Evolutionary conservation across 805 yeast genomes (phyloP).

Genomic region (Wickerhamomyces sydowiorum): DNA sequence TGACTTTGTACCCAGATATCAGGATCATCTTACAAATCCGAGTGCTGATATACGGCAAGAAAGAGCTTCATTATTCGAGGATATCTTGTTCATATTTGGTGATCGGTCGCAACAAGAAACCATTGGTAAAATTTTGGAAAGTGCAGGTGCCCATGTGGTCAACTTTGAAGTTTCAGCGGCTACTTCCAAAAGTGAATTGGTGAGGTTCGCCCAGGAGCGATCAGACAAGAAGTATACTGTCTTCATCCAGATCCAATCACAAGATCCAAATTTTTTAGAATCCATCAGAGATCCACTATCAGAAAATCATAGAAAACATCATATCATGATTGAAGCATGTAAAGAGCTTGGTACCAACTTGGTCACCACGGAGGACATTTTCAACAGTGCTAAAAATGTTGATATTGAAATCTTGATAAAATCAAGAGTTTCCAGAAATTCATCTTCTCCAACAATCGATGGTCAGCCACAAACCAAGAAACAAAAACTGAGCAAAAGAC

Average conservation of each 20-base stretch:
- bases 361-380: conserved; percentile 23
- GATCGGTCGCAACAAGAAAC: conserved; percentile 16
- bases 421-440: conserved; percentile 6
- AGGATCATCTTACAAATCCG: conserved; percentile 9
- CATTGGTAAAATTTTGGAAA: conserved; percentile 18
- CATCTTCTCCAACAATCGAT: background rate
- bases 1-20: conserved; percentile 19
- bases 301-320: background rate
- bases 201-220: background rate
- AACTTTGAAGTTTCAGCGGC: background rate
- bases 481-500: conserved; percentile 4
- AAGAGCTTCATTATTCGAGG: conserved; percentile 20
- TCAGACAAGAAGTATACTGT: conserved; percentile 1
- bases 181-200: background rate
- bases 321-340: conserved; percentile 12
- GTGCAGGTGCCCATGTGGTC: conserved; percentile 19
- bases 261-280: conserved; percentile 3
- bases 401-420: conserved; percentile 9
- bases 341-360: conserved; percentile 14
- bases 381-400: conserved; percentile 18
- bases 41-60: background rate
- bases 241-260: conserved; percentile 11
- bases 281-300: conserved; percentile 1
- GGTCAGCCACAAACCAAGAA: conserved; percentile 4
- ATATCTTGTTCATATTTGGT: conserved; percentile 20